phyloP scores from a whole-genome alignment of 2,329 filamentous ascomycete genomes.

The Fusarium abutilonis region DNA sequence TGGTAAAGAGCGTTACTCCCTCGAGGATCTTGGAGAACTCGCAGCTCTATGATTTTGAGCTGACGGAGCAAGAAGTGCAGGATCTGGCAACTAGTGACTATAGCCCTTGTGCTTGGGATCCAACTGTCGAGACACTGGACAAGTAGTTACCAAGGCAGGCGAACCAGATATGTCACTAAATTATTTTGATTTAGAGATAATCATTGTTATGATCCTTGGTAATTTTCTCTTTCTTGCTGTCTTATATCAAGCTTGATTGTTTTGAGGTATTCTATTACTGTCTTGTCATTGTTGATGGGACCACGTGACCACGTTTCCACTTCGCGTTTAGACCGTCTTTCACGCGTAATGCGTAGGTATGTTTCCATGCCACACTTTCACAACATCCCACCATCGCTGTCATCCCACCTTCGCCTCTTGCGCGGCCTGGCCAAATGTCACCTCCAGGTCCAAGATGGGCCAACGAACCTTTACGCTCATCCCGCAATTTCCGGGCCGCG shows the following conservation, averaged over 20 bases:
- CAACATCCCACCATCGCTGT: conserved; percentile 1
- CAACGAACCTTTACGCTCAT: conserved; percentile 59
- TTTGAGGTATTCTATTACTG: not conserved
- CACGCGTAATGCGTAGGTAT: conserved; percentile 18
- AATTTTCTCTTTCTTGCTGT: not conserved
- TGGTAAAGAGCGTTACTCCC: conserved; percentile 78
- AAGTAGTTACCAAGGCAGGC: conserved; percentile 38
- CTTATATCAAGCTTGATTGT: not conserved
- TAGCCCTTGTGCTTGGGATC: conserved; percentile 66
- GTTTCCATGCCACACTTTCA: conserved; percentile 5
- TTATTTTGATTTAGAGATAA: not conserved
- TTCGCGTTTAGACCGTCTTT: conserved; percentile 33
- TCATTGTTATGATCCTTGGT: not conserved
- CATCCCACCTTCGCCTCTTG: not conserved
- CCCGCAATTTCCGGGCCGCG: conserved; percentile 46
- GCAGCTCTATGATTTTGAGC: conserved; percentile 64
- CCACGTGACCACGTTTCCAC: conserved; percentile 44
- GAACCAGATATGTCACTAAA: not conserved
- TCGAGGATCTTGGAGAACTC: conserved; percentile 73
- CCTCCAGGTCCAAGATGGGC: conserved; percentile 46
- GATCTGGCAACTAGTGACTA: conserved; percentile 62
- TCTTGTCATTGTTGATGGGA: conserved; percentile 18
- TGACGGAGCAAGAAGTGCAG: conserved; percentile 63
- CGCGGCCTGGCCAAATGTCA: conserved; percentile 29
- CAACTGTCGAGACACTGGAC: conserved; percentile 59